phyloP scores from a whole-genome alignment of 2,329 filamentous ascomycete species.

The Aspergillus oerlinghausenensis region DNA sequence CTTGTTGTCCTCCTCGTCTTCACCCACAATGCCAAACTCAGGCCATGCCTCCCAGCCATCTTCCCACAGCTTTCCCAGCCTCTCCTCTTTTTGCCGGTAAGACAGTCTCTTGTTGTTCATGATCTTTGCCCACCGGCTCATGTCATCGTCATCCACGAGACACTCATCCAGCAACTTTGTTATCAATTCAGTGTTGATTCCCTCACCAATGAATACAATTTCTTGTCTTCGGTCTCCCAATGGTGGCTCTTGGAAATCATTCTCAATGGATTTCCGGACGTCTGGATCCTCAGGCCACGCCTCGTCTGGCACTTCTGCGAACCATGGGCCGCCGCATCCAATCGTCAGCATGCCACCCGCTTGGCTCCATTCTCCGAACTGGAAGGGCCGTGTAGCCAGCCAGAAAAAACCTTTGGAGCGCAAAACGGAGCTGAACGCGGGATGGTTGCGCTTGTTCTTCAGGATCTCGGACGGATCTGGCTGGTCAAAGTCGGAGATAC shows the following conservation, averaged over 20 bases:
- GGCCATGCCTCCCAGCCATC: slow-evolving; percentile 58
- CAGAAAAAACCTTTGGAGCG: slow-evolving; percentile 45
- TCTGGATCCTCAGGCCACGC: slow-evolving; percentile 49
- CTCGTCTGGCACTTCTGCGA: slow-evolving; percentile 53
- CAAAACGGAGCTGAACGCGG: slow-evolving; percentile 35
- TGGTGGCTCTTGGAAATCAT: slow-evolving; percentile 45
- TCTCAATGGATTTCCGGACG: slow-evolving; percentile 44
- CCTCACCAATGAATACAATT: slow-evolving; percentile 68
- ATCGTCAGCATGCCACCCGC: slow-evolving; percentile 43
- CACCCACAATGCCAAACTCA: slow-evolving; percentile 30
- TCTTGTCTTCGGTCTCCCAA: slow-evolving; percentile 71
- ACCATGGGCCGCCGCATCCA: slow-evolving; percentile 47
- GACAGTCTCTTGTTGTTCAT: slow-evolving; percentile 43
- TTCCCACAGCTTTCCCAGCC: slow-evolving; percentile 50
- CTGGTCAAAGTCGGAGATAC: slow-evolving; percentile 28
- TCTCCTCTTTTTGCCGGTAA: slow-evolving; percentile 42
- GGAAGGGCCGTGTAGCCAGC: slow-evolving; percentile 38
- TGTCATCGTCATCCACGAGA: slow-evolving; percentile 58
- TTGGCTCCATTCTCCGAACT: slow-evolving; percentile 44
- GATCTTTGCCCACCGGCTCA: slow-evolving; percentile 49
- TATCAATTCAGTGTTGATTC: slow-evolving; percentile 51
- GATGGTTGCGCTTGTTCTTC: slow-evolving; percentile 35
- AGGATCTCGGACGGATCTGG: slow-evolving; percentile 31
- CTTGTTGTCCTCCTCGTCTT: slow-evolving; percentile 20
- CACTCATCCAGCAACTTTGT: slow-evolving; percentile 55